Evolutionary conservation across 2,329 filamentous ascomycete species (phyloP).

Genomic region (Scleromitrula shiraiana): DNA sequence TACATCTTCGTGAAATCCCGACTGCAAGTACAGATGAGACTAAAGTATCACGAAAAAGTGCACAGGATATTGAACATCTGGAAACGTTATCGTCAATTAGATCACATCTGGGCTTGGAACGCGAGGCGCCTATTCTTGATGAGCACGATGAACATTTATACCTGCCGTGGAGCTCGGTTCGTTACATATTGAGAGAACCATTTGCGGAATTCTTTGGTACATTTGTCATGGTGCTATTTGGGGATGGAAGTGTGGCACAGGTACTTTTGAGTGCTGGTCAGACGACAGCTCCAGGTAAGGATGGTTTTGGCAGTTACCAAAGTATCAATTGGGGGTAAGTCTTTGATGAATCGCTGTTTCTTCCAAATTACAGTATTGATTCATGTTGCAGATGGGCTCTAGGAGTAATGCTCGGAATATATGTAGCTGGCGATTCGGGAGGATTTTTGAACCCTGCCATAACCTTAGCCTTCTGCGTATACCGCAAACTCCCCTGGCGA

Average conservation of each 20-base stretch:
- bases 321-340: slow-evolving; percentile 23
- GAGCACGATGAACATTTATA: slow-evolving; percentile 24
- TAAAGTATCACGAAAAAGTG: slow-evolving; percentile 2
- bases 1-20: neutral
- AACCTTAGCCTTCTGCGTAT: slow-evolving; percentile 58
- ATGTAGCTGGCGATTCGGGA: slow-evolving; percentile 56
- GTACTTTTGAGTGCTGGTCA: slow-evolving; percentile 46
- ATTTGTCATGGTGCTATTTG: slow-evolving; percentile 61
- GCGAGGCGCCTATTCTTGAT: slow-evolving; percentile 18
- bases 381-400: slow-evolving; percentile 35
- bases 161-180: slow-evolving; percentile 45
- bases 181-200: slow-evolving; percentile 45
- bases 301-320: slow-evolving; percentile 24
- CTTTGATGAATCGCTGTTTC: no score
- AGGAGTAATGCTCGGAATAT: slow-evolving; percentile 62
- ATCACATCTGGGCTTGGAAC: slow-evolving; percentile 6
- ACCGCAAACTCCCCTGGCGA: slow-evolving; percentile 47
- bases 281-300: slow-evolving; percentile 16
- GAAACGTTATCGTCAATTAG: slow-evolving; percentile 14
- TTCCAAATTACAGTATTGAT: neutral
- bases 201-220: slow-evolving; percentile 63
- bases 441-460: slow-evolving; percentile 66
- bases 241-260: slow-evolving; percentile 64
- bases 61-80: slow-evolving; percentile 11
- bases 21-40: neutral